A percentile compares a stretch with the other conserved stretches of the same genome.
Conservation (phyloP, 495 filamentous ascomycete genomes). For the Cercophora samala region DNA sequence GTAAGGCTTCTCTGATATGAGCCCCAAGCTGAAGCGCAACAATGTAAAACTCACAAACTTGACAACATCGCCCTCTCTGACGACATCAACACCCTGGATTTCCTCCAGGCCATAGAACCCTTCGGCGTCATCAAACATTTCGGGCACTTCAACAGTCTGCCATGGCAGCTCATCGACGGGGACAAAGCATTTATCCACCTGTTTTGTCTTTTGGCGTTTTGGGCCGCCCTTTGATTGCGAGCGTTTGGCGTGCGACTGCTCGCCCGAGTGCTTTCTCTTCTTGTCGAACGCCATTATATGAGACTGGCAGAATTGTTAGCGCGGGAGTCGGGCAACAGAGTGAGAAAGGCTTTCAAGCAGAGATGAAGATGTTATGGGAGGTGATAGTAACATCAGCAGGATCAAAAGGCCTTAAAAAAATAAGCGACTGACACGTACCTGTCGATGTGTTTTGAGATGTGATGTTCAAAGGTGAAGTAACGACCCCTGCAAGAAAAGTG, state of each 20-base stretch:
- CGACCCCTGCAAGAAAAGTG: neutral
- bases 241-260: neutral
- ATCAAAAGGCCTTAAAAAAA: neutral
- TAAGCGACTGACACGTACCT: neutral
- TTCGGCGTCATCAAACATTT: slow-evolving; percentile 85
- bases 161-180: slow-evolving; percentile 70
- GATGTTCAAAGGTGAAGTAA: neutral
- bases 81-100: slow-evolving; percentile 81
- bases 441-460: neutral
- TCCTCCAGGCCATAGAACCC: slow-evolving; percentile 94
- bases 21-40: neutral
- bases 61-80: slow-evolving; percentile 53
- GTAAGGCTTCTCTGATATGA: neutral
- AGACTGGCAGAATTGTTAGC: neutral
- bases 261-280: slow-evolving; percentile 10
- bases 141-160: slow-evolving; percentile 77
- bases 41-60: slow-evolving; percentile 48
- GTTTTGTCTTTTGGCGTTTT: slow-evolving; percentile 50
- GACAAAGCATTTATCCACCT: slow-evolving; percentile 29
- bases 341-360: neutral
- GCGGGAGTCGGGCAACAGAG: neutral
- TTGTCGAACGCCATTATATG: slow-evolving; percentile 12
- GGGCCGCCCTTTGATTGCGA: slow-evolving; percentile 6
- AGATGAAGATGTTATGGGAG: neutral
- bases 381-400: neutral